Evolutionary conservation across 495 filamentous ascomycete genomes (phyloP).

Genomic region (Corynascus novoguineensis): DNA sequence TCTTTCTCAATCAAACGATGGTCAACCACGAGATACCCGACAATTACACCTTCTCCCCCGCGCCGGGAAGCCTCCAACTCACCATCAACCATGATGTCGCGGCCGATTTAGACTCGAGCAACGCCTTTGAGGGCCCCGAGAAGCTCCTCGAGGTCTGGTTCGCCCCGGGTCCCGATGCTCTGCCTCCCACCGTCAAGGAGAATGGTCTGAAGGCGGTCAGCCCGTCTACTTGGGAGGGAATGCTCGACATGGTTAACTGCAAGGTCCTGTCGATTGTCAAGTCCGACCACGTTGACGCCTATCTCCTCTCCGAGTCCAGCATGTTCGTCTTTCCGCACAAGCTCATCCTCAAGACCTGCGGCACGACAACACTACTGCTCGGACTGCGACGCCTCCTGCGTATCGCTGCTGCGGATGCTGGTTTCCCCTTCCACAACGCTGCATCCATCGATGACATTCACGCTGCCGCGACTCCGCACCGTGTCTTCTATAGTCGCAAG

Average conservation of each 20-base stretch:
- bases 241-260: constrained; percentile 97
- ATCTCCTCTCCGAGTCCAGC: constrained; percentile 96
- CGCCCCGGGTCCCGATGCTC: constrained; percentile 65
- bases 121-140: constrained; percentile 97
- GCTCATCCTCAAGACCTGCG: constrained; percentile 97
- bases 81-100: constrained; percentile 97
- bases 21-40: constrained; percentile 72
- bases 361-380: constrained; percentile 88
- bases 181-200: constrained; percentile 63
- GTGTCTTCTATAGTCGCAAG: constrained; percentile 98
- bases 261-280: constrained; percentile 92
- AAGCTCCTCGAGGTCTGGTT: constrained; percentile 99
- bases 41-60: constrained; percentile 74
- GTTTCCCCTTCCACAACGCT: constrained; percentile 64
- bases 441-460: constrained; percentile 49
- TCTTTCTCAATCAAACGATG: constrained; percentile 57
- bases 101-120: constrained; percentile 89
- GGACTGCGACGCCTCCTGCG: constrained; percentile 85
- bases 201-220: constrained; percentile 82
- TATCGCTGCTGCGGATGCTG: constrained; percentile 80
- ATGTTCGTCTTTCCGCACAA: constrained; percentile 99
- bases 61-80: constrained; percentile 73
- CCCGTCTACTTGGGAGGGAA: constrained; percentile 83
- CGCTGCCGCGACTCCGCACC: constrained; percentile 77
- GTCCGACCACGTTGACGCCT: constrained; percentile 95